Percentiles rank a stretch among this genome's conserved stretches.
Conservation (phyloP, 2,329 filamentous ascomycete species). For the Teratosphaeria pseudoeucalypti region DNA sequence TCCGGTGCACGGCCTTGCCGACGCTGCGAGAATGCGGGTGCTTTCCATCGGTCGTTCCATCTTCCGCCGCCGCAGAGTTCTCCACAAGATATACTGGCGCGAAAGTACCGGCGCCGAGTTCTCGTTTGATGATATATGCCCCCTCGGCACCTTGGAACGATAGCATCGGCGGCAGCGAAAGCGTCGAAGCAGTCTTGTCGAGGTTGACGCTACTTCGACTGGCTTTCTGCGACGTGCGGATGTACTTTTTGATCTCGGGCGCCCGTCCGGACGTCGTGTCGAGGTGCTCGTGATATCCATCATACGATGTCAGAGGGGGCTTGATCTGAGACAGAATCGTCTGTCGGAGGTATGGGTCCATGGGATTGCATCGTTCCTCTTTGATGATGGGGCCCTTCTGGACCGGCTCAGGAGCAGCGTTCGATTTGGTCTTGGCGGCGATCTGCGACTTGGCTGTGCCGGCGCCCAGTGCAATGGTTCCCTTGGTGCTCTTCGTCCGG, state of each 20-base stretch:
- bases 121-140: conserved; percentile 68
- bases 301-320: conserved; percentile 62
- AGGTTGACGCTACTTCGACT: conserved; percentile 39
- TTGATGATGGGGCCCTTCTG: conserved; percentile 65
- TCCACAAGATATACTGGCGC: conserved; percentile 91
- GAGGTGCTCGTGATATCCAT: conserved; percentile 69
- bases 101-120: conserved; percentile 87
- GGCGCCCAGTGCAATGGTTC: conserved; percentile 27
- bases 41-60: conserved; percentile 38
- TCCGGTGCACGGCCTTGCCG: conserved; percentile 51
- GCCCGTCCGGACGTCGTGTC: conserved; percentile 54
- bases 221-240: conserved; percentile 54
- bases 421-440: conserved; percentile 15
- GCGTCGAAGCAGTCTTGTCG: conserved; percentile 52
- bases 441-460: conserved; percentile 24
- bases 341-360: conserved; percentile 63
- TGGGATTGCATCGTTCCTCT: conserved; percentile 79
- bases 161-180: conserved; percentile 53
- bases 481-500: conserved; percentile 38
- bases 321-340: conserved; percentile 65
- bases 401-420: conserved; percentile 30
- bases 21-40: conserved; percentile 37
- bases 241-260: conserved; percentile 69
- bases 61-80: conserved; percentile 34
- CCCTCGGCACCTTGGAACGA: conserved; percentile 55